These are phyloP conservation scores for Solanum pimpinellifolium DNA, from an alignment of 257 asterid species.

Conservation along the genomic window DNA sequence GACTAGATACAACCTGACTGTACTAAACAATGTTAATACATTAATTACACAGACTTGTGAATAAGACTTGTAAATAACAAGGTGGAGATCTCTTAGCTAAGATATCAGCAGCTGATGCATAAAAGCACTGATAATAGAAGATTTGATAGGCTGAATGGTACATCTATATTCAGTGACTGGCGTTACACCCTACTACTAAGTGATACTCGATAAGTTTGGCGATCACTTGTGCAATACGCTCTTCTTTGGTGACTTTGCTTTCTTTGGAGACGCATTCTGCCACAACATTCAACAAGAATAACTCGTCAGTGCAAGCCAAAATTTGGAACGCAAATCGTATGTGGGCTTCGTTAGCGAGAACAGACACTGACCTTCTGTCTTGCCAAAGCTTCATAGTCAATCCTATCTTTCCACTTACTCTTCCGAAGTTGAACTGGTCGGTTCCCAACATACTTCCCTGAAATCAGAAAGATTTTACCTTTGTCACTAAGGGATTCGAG, in stretches of 20 bases:
- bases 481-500: neutral
- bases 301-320: neutral
- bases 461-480: neutral
- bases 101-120: too few relatives aligned
- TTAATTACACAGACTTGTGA: too few relatives aligned
- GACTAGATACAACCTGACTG: too few relatives aligned
- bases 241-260: slow-evolving; percentile 1
- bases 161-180: neutral
- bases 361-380: slow-evolving; percentile 54
- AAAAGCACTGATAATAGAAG: too few relatives aligned
- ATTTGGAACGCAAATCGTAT: too few relatives aligned
- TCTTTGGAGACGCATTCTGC: slow-evolving; percentile 1
- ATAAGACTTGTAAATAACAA: too few relatives aligned
- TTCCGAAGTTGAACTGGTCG: slow-evolving; percentile 89
- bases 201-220: neutral
- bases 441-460: slow-evolving; percentile 90
- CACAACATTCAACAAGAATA: neutral
- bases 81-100: too few relatives aligned
- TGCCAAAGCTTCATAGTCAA: slow-evolving; percentile 48
- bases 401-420: slow-evolving; percentile 92
- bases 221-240: slow-evolving; percentile 1
- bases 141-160: neutral
- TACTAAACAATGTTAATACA: too few relatives aligned
- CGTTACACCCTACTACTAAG: neutral
- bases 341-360: neutral